Evolutionary conservation across 164 flowering plant genomes (phyloP).

Genomic region (Stephania cephalantha): DNA sequence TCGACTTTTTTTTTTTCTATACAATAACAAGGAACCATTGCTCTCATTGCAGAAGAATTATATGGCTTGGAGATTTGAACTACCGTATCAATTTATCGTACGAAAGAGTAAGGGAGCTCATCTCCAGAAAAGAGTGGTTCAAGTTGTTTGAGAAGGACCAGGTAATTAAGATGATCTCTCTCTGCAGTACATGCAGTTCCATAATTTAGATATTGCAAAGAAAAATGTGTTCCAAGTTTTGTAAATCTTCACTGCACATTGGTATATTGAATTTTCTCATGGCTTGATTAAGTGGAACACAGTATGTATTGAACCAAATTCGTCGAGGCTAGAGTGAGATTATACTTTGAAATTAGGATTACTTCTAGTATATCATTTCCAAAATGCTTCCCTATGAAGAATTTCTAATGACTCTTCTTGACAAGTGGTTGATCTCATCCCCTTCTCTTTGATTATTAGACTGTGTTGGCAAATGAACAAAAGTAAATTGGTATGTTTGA

Average conservation of each 20-base stretch:
- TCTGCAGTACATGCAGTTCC: not conserved
- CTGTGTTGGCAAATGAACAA: too few species aligned
- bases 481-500: too few species aligned
- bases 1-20: too few species aligned
- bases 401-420: too few species aligned
- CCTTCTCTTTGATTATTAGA: too few species aligned
- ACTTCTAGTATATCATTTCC: too few species aligned
- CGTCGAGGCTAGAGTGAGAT: too few species aligned
- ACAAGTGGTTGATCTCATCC: too few species aligned
- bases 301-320: not conserved
- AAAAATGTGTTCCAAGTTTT: not conserved
- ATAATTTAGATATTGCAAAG: not conserved
- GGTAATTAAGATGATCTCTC: constrained; percentile 30
- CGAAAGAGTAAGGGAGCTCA: constrained; percentile 58
- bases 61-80: constrained; percentile 95
- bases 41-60: constrained; percentile 56
- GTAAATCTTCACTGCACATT: too few species aligned
- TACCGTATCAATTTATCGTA: constrained; percentile 76
- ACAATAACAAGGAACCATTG: not conserved
- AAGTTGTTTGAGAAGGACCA: constrained; percentile 71
- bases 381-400: too few species aligned
- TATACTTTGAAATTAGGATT: too few species aligned
- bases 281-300: too few species aligned
- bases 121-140: constrained; percentile 68
- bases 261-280: not conserved